Conservation (phyloP, 768 basidiomycete genomes). For the Coprinopsis marcescibilis region DNA sequence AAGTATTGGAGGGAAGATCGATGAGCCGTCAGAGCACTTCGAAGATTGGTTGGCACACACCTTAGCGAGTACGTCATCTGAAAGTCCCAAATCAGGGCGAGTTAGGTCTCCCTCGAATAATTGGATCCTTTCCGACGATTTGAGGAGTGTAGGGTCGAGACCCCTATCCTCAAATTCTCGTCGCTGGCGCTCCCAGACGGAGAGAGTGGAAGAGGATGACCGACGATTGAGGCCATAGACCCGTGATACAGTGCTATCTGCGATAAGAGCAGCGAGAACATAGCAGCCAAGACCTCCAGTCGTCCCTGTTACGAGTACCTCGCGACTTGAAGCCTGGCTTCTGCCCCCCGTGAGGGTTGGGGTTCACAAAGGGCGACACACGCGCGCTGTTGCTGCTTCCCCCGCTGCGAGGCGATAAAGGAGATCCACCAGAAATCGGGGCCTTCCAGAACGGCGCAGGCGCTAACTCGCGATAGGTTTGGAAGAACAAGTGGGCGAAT, state of each 20-base stretch:
- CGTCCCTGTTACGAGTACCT: neutral
- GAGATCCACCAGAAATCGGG: conserved; percentile 48
- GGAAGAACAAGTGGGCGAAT: conserved; percentile 97
- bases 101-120: neutral
- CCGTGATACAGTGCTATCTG: neutral
- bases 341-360: conserved; percentile 85
- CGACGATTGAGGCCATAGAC: neutral
- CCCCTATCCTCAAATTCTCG: neutral
- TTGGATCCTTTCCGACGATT: neutral
- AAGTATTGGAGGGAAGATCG: too few relatives aligned
- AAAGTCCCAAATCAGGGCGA: neutral
- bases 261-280: neutral
- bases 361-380: conserved; percentile 69
- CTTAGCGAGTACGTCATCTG: neutral
- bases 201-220: neutral
- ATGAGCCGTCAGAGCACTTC: too few relatives aligned
- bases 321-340: conserved; percentile 46
- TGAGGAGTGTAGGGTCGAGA: neutral
- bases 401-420: conserved; percentile 51
- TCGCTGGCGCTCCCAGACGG: neutral
- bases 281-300: neutral
- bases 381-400: conserved; percentile 43
- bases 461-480: conserved; percentile 92
- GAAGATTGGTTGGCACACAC: too few relatives aligned
- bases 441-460: conserved; percentile 90